A percentile compares a stretch with the other conserved stretches of the same genome.
phyloP scores from a whole-genome alignment of 2,329 filamentous ascomycete genomes.

The Exophiala calicioides region DNA sequence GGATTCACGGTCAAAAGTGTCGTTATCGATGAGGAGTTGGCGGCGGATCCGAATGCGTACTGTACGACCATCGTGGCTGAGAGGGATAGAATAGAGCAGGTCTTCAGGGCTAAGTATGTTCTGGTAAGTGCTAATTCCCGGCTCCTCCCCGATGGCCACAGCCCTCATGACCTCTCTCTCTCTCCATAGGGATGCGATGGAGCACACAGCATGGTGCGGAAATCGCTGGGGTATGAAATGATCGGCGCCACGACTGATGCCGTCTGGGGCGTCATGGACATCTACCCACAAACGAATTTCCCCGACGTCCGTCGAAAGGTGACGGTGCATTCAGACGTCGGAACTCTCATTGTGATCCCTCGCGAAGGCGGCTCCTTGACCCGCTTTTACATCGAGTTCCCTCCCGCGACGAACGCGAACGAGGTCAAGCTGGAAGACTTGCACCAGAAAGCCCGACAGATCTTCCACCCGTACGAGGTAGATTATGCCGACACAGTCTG shows the following conservation, averaged over 20 bases:
- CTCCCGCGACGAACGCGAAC: constrained; percentile 50
- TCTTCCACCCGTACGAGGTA: constrained; percentile 58
- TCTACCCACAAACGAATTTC: constrained; percentile 52
- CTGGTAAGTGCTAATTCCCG: constrained; percentile 43
- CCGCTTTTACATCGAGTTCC: constrained; percentile 64
- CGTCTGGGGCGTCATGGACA: constrained; percentile 57
- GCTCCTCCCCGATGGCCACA: too few relatives aligned
- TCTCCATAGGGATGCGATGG: constrained; percentile 50
- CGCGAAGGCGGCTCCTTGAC: constrained; percentile 59
- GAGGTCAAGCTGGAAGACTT: constrained; percentile 57
- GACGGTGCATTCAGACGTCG: constrained; percentile 49
- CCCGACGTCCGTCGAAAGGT: constrained; percentile 55
- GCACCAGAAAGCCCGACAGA: constrained; percentile 53
- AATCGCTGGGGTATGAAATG: constrained; percentile 53
- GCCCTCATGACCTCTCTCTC: too few relatives aligned
- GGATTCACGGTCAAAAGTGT: constrained; percentile 54
- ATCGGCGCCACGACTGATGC: constrained; percentile 59
- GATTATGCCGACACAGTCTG: constrained; percentile 60
- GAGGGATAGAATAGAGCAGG: constrained; percentile 43
- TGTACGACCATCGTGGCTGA: constrained; percentile 48
- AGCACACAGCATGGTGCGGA: constrained; percentile 45
- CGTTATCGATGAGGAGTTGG: constrained; percentile 49
- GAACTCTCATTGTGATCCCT: constrained; percentile 54
- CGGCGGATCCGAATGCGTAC: constrained; percentile 42
- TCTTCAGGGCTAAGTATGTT: constrained; percentile 30